Conservation (phyloP, 805 yeast species). For the Phaffomyces thermotolerans region DNA sequence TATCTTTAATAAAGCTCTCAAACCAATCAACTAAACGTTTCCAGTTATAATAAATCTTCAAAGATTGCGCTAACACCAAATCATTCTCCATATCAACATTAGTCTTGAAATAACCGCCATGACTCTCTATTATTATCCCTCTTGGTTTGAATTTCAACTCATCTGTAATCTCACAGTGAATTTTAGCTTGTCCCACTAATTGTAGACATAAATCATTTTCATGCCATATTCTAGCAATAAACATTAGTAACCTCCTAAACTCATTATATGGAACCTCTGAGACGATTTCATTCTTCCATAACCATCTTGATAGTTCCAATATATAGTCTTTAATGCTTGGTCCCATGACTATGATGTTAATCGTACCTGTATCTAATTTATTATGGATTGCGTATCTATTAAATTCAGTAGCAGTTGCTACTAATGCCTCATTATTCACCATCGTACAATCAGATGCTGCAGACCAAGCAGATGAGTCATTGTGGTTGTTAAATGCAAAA, state of each 20-base stretch:
- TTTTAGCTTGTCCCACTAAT: conserved; percentile 14
- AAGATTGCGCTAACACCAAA: conserved; percentile 4
- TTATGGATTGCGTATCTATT: conserved; percentile 3
- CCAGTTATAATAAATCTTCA: conserved; percentile 17
- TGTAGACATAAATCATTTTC: conserved; percentile 12
- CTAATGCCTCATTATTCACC: conserved; percentile 6
- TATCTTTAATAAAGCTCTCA: conserved; percentile 14
- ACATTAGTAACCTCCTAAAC: conserved; percentile 11
- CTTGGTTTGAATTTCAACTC: conserved; percentile 11
- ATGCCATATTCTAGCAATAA: conserved; percentile 9
- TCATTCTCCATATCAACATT: conserved; percentile 12
- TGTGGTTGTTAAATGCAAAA: conserved; percentile 22
- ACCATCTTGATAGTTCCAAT: conserved; percentile 14
- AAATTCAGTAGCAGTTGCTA: conserved; percentile 9
- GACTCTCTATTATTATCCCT: conserved; percentile 8
- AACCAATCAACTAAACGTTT: conserved; percentile 17
- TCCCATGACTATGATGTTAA: conserved; percentile 1
- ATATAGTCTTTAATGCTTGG: conserved; percentile 9
- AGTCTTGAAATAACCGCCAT: conserved; percentile 11
- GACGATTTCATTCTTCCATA: conserved; percentile 14
- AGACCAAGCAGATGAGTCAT: conserved; percentile 32
- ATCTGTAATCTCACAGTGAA: conserved; percentile 16
- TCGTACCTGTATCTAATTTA: neutral
- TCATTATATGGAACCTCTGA: conserved; percentile 19
- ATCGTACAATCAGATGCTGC: conserved; percentile 13